These are phyloP conservation scores for Caryocar brasiliense DNA, from an alignment of 441 rosid genomes.

Conservation along the genomic window DNA sequence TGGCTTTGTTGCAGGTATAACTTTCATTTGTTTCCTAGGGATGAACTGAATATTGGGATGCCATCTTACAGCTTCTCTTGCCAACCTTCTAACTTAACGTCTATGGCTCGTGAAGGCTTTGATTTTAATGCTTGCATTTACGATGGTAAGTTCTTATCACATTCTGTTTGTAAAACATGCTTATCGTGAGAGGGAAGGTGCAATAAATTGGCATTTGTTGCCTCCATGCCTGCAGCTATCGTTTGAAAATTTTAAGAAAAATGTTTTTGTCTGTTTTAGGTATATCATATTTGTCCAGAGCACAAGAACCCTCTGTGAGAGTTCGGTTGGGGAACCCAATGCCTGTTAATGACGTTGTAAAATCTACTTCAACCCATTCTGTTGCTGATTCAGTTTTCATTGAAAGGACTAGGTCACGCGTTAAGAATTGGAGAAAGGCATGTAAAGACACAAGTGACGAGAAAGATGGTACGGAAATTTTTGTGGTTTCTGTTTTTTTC, in stretches of 20 bases:
- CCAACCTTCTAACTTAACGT: conserved; percentile 49
- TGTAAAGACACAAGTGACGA: conserved; percentile 27
- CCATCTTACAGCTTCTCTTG: conserved; percentile 81
- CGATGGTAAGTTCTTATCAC: conserved; percentile 42
- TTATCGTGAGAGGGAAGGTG: neutral
- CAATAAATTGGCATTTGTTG: neutral
- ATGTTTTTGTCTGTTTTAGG: conserved; percentile 23
- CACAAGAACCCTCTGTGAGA: conserved; percentile 60
- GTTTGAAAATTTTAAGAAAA: neutral
- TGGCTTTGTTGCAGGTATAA: conserved; percentile 48
- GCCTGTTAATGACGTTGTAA: conserved; percentile 15
- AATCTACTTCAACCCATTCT: conserved; percentile 32
- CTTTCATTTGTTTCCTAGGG: conserved; percentile 79
- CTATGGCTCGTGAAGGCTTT: conserved; percentile 80
- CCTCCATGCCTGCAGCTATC: neutral
- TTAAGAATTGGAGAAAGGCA: conserved; percentile 60
- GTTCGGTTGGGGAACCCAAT: conserved; percentile 45
- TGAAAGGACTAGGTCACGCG: conserved; percentile 54
- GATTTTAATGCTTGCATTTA: conserved; percentile 80
- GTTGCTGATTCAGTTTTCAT: conserved; percentile 65
- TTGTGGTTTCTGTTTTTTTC: conserved; percentile 2
- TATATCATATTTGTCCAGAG: conserved; percentile 73
- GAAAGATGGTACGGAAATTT: conserved; percentile 38
- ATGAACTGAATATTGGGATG: conserved; percentile 62
- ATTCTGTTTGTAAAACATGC: neutral